Evolutionary conservation across 1,284 basidiomycete genomes (phyloP).

Genomic region (Mycena sp.): DNA sequence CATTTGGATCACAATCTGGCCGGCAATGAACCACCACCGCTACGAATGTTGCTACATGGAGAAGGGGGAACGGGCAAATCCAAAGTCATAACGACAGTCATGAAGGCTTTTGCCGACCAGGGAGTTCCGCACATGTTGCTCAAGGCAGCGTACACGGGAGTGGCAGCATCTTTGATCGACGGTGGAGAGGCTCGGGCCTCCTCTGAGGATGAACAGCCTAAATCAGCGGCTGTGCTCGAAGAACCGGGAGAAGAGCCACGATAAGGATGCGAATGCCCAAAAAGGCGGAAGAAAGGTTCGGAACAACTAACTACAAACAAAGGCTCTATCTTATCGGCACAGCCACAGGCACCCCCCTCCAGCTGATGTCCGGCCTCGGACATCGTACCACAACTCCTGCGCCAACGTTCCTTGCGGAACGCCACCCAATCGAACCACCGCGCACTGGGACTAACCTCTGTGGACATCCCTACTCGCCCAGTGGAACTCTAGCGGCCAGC

Average conservation of each 20-base stretch:
- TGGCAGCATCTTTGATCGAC: too few species aligned
- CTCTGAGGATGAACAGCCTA: not conserved
- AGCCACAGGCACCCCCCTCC: slow-evolving; percentile 11
- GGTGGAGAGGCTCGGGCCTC: not conserved
- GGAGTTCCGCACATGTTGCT: too few species aligned
- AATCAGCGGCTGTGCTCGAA: not conserved
- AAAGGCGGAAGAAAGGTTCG: not conserved
- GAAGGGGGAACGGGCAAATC: too few species aligned
- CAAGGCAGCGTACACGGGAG: too few species aligned
- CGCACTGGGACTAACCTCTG: not conserved
- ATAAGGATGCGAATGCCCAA: not conserved
- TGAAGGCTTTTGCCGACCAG: too few species aligned
- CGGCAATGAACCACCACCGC: too few species aligned
- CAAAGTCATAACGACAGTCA: too few species aligned
- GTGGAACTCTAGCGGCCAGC: slow-evolving; percentile 11
- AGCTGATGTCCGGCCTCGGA: slow-evolving; percentile 3
- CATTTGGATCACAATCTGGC: too few species aligned
- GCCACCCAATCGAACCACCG: slow-evolving; percentile 14
- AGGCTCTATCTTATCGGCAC: not conserved
- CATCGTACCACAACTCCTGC: not conserved
- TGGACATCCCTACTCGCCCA: slow-evolving; percentile 4
- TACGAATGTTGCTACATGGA: too few species aligned
- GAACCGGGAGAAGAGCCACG: not conserved
- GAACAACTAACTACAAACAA: not conserved
- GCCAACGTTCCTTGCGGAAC: not conserved